A percentile compares a stretch with the other conserved stretches of the same genome.
These are phyloP conservation scores for Henckelia pumila DNA, from an alignment of 257 asterid species.

Conservation along the genomic window DNA sequence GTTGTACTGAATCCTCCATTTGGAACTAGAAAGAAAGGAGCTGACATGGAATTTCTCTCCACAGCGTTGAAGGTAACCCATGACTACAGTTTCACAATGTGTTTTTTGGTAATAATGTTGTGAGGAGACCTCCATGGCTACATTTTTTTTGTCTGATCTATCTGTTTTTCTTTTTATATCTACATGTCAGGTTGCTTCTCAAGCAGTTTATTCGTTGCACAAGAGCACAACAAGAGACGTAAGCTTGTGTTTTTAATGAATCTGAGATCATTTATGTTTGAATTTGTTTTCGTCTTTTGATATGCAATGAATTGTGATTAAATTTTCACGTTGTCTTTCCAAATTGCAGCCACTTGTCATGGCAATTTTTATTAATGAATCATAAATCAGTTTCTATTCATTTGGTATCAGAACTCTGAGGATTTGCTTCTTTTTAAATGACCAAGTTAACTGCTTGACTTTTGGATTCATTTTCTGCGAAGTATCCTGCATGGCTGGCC, in stretches of 20 bases:
- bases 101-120: constrained; percentile 2
- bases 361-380: background rate
- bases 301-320: constrained; percentile 3
- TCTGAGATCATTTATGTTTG: constrained; percentile 1
- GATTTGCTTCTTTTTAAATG: constrained; percentile 3
- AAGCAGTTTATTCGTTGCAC: constrained; percentile 94
- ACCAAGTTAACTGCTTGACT: background rate
- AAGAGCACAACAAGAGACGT: constrained; percentile 95
- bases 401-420: background rate
- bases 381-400: constrained; percentile 14
- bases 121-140: background rate
- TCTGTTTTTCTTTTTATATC: constrained; percentile 13
- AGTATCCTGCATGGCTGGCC: background rate
- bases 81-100: constrained; percentile 1
- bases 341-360: background rate
- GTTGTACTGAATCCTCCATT: constrained; percentile 98
- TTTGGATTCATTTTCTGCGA: background rate
- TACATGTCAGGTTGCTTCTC: constrained; percentile 75
- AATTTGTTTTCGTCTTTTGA: background rate
- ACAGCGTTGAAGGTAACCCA: constrained; percentile 67
- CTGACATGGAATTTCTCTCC: constrained; percentile 85
- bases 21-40: constrained; percentile 95
- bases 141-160: constrained; percentile 13
- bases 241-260: constrained; percentile 28
- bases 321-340: background rate